Evolutionary conservation across 2,329 filamentous ascomycete genomes (phyloP), one percentile per base, ranked within the genome.

Genomic region (Fusarium goolgardi): DNA sequence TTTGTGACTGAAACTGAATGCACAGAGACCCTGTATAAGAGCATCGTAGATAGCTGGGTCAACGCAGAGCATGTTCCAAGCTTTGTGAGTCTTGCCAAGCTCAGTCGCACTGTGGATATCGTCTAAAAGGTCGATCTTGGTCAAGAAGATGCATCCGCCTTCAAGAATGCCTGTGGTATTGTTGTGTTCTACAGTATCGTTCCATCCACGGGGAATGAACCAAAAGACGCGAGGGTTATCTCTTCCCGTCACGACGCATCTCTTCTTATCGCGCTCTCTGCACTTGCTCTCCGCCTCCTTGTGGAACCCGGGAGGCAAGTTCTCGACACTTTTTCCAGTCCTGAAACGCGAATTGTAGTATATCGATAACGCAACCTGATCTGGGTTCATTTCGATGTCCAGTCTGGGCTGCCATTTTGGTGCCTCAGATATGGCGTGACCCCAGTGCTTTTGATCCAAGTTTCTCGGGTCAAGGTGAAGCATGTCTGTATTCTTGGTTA

Each of bases 71-170:
- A 45, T 45, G 3, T 45, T 45, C 25, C 43, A 45, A 10, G 12
- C 3, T 18, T 29, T 29, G 0, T 45, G 43, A 29, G 43, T 45
- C 3, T 16, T 45, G 0, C 43, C 43, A 16, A 45, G n/a, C 5
- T 20, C 25, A 2, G 0, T 1, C 12, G 13, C 7, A 6, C 4
- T 2, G 3, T n/a, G 12, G 1, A 29, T 2, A 2, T 4, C 5
- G 3, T 20, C 5, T 0, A 45, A 20, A 13, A 45, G 9, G 2
- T 20, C 6, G 3, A 45, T 20, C 4, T 29, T 27, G 3, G 13
- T 27, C 0, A 45, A 16, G n/a, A 4, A n/a, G 3, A 11, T 4
- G 25, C 43, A 7, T 16, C 5, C 5, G 3, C 2, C 2, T 3
- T 11, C 2, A 7, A 45, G 5, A 20, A 31, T 31, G 3, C 43